phyloP scores from a whole-genome alignment of 2,329 filamentous ascomycete genomes.

The Ophiostoma ips region DNA sequence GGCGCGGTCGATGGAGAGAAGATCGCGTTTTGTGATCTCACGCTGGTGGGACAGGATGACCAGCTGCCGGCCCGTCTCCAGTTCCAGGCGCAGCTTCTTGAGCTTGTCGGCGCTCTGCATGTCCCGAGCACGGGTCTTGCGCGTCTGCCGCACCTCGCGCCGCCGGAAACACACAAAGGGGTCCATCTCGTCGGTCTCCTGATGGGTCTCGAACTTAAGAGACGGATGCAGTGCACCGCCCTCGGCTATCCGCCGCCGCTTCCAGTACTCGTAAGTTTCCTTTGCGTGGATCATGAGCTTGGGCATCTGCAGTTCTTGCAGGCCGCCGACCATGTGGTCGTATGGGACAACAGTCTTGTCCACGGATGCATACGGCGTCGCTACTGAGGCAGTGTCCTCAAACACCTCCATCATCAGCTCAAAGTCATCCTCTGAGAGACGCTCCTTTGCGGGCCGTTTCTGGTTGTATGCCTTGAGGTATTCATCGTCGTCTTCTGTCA shows the following conservation, averaged over 20 bases:
- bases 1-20: slow-evolving; percentile 58
- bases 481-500: slow-evolving; percentile 78
- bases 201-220: slow-evolving; percentile 87
- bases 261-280: slow-evolving; percentile 85
- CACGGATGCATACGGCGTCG: slow-evolving; percentile 79
- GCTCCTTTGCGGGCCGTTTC: slow-evolving; percentile 47
- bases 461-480: slow-evolving; percentile 77
- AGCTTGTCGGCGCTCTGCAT: slow-evolving; percentile 90
- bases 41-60: slow-evolving; percentile 65
- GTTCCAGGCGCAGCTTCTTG: slow-evolving; percentile 76
- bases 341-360: slow-evolving; percentile 75
- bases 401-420: slow-evolving; percentile 92
- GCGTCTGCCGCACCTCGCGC: slow-evolving; percentile 82
- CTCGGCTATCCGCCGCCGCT: slow-evolving; percentile 47
- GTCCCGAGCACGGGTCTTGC: slow-evolving; percentile 88
- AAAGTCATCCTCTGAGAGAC: slow-evolving; percentile 80
- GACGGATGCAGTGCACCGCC: slow-evolving; percentile 62
- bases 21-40: slow-evolving; percentile 65
- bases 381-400: slow-evolving; percentile 69
- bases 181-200: slow-evolving; percentile 88
- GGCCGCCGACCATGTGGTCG: slow-evolving; percentile 59
- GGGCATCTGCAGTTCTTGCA: slow-evolving; percentile 35
- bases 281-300: slow-evolving; percentile 49
- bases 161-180: slow-evolving; percentile 97
- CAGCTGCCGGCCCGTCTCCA: slow-evolving; percentile 76